These are phyloP conservation scores for Corylus avellana DNA, from an alignment of 306 rosid species.

Conservation along the genomic window DNA sequence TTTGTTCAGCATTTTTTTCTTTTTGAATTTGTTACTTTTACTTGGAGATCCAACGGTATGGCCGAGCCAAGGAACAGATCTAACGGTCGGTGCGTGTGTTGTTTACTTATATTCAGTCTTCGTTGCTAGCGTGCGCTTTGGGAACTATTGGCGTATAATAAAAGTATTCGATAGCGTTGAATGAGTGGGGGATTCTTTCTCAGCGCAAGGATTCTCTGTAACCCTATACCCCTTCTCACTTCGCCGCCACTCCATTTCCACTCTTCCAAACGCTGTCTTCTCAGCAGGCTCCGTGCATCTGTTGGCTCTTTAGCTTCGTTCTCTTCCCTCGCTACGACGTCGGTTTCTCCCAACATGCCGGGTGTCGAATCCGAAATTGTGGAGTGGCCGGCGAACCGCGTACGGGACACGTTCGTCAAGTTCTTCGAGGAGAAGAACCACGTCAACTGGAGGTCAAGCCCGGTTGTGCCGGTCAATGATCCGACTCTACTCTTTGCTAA, in stretches of 20 bases:
- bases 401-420: constrained; percentile 42
- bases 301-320: not conserved
- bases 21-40: no score
- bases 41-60: no score
- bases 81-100: no score
- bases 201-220: not conserved
- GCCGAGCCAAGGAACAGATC: no score
- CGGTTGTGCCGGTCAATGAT: constrained; percentile 88
- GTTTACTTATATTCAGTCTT: no score
- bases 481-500: constrained; percentile 90
- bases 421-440: constrained; percentile 68
- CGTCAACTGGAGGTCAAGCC: constrained; percentile 66
- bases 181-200: not conserved
- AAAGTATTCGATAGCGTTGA: not conserved
- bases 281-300: not conserved
- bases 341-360: not conserved
- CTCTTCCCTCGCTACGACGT: not conserved
- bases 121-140: no score
- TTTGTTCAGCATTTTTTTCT: no score
- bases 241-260: not conserved
- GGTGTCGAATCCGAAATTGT: not conserved
- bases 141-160: no score
- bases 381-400: constrained; percentile 54
- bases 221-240: not conserved
- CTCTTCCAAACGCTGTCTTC: not conserved